Base-by-base conservation (phyloP, 495 filamentous ascomycete species). In the Podospora comata region DNA sequence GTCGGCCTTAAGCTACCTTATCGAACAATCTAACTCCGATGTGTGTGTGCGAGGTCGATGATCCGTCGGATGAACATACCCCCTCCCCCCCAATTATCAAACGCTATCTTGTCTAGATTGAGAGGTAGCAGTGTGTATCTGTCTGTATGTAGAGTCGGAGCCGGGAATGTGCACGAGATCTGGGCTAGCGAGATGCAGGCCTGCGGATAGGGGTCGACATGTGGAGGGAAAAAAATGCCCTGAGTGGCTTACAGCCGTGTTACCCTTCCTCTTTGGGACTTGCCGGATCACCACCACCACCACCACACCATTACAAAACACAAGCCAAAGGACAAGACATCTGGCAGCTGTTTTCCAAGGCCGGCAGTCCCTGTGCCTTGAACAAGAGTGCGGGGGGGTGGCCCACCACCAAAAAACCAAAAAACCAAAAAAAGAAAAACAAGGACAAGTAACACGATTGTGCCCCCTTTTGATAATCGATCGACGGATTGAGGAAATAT, bases 211-310 rank as follows among this genome's bases (percentile, higher is more conserved):
- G 39, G 39, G 39, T 48, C 15, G 39, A 48, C 23, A 11, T 39
- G 34, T 39, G 34, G 34, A 39, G 34, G 34, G 39, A 18, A 18
- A 48, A 48, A 11, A 11, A 5, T 11, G 39, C 13, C 39, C 7
- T 48, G 39, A 48, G 39, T 48, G 55, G 55, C 55, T 58, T 58
- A 58, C 55, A 58, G 23, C 23, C 5, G 23, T 58, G 55, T 58
- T 58, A 20, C 55, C 55, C 55, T 58, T 58, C 55, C 55, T 58
- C n/a, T 58, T 58, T 58, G 55, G 55, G 55, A 58, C 55, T 58
- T 19, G n/a, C 39, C 39, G 39, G 39, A 48, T 48, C 39, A 48
- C 7, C 30, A 32, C 30, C 23, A 23, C 20, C 20, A 23, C 39
- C 39, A 48, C 39, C 39, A 48, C 39, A 48, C 39, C 39, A 48